A percentile compares a stretch with the other conserved stretches of the same genome.
Conservation (phyloP, 2,329 filamentous ascomycete genomes). For the Botrytis hyacinthi region DNA sequence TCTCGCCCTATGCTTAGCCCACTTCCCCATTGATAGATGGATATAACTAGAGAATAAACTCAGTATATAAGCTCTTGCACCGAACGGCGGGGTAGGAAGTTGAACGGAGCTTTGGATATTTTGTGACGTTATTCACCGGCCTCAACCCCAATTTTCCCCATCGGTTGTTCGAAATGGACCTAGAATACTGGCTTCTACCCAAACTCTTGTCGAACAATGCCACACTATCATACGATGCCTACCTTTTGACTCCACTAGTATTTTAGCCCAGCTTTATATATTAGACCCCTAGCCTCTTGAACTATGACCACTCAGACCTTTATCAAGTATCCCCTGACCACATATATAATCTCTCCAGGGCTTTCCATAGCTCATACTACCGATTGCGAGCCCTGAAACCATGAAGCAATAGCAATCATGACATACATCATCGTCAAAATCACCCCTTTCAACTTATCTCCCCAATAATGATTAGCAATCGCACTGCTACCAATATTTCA, state of each 20-base stretch:
- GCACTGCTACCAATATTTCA: not conserved
- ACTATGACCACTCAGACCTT: accelerated
- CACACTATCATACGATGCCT: not conserved
- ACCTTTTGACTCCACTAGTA: too few species aligned
- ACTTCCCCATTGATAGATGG: not conserved
- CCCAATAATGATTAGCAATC: not conserved
- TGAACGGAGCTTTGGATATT: not conserved
- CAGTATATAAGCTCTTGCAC: not conserved
- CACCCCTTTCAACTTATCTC: not conserved
- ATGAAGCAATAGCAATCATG: not conserved
- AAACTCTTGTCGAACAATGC: not conserved
- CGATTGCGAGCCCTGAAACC: not conserved
- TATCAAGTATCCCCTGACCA: not conserved
- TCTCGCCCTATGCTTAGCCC: not conserved
- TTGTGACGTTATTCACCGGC: too few species aligned
- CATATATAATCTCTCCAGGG: not conserved
- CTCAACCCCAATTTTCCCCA: not conserved
- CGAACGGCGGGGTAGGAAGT: not conserved
- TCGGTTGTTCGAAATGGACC: not conserved
- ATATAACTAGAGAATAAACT: not conserved
- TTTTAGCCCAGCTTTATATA: not conserved
- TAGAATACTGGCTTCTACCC: not conserved
- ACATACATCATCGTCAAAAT: not conserved
- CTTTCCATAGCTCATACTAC: not conserved
- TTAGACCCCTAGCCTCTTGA: not conserved